phyloP scores from a whole-genome alignment of 306 rosid genomes.

The Dalbergia cochinchinensis region DNA sequence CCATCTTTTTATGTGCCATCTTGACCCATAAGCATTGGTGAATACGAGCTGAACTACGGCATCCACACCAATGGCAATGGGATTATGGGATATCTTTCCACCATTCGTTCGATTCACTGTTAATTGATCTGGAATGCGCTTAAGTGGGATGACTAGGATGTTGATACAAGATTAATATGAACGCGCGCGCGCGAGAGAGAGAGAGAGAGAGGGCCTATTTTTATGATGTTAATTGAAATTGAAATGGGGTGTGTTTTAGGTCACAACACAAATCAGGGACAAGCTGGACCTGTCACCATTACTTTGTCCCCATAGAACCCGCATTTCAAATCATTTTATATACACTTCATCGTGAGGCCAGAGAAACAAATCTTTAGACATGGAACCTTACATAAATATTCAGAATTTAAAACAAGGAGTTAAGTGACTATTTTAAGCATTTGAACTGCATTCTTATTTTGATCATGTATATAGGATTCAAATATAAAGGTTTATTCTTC shows the following conservation, averaged over 20 bases:
- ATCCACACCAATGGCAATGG: background rate
- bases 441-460: no score
- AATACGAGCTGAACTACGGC: background rate
- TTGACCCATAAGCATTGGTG: constrained; percentile 43
- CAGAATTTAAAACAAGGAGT: no score
- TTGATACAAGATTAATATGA: background rate
- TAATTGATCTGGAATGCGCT: background rate
- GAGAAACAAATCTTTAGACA: no score
- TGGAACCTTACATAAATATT: no score
- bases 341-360: no score
- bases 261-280: background rate
- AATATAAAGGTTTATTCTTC: no score
- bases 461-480: no score
- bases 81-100: background rate
- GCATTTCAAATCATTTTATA: no score
- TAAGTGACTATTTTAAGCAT: no score
- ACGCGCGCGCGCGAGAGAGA: background rate
- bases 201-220: background rate
- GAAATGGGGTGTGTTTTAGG: background rate
- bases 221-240: background rate
- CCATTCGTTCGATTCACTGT: constrained; percentile 29
- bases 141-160: constrained; percentile 49
- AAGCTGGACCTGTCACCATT: background rate
- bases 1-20: background rate
- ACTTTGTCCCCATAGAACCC: background rate